A percentile compares a stretch with the other conserved stretches of the same genome.
phyloP scores from a whole-genome alignment of 176 grass and related monocot species.

The Puya raimondii region DNA sequence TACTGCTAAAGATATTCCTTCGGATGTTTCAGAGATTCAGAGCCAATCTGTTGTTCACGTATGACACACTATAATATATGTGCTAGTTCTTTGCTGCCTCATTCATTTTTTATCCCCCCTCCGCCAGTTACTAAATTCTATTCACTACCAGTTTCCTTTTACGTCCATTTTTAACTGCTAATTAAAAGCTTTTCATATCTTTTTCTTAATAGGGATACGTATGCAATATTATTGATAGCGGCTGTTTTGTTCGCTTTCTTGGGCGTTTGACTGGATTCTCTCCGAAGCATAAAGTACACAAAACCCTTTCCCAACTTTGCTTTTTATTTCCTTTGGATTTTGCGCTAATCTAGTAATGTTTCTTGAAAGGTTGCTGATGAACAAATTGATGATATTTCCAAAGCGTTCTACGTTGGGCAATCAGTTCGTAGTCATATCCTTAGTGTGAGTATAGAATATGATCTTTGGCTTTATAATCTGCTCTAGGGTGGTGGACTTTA shows the following conservation, averaged over 20 bases:
- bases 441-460: constrained; percentile 38
- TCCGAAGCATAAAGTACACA: constrained; percentile 81
- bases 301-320: constrained; percentile 2
- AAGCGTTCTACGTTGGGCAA: constrained; percentile 77
- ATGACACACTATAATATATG: constrained; percentile 21
- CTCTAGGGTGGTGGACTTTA: constrained; percentile 13
- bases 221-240: constrained; percentile 89
- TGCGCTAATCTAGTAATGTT: constrained; percentile 27
- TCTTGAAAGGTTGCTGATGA: constrained; percentile 69
- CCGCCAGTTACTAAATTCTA: neutral
- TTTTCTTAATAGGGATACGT: constrained; percentile 68
- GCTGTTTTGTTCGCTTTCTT: constrained; percentile 95
- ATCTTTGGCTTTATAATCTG: constrained; percentile 4
- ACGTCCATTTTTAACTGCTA: neutral
- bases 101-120: neutral
- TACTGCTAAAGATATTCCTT: constrained; percentile 59
- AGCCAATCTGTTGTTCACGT: constrained; percentile 54
- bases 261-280: constrained; percentile 88
- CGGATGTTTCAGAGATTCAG: constrained; percentile 50
- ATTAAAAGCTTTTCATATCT: constrained; percentile 13
- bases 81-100: neutral
- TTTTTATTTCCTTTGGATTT: neutral
- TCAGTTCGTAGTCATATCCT: constrained; percentile 74
- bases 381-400: constrained; percentile 43
- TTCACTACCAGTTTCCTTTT: neutral